Conservation (phyloP, 1,284 basidiomycete species). For the Austroboletus sp. region DNA sequence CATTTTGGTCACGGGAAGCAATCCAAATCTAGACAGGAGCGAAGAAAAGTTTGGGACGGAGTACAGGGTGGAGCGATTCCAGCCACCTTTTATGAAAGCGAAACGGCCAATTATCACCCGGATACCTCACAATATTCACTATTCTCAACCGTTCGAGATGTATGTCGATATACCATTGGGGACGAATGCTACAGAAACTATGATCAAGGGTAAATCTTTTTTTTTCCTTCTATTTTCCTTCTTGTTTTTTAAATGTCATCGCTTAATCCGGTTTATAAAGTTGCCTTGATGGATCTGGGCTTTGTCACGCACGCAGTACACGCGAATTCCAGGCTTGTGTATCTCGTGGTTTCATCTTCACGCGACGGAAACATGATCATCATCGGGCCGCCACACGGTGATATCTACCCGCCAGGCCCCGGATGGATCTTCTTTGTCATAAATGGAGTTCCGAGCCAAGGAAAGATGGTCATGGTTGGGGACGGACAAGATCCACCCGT, state of each 20-base stretch:
- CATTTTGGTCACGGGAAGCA: conserved; percentile 75
- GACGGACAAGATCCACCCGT: conserved; percentile 54
- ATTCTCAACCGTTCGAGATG: conserved; percentile 41
- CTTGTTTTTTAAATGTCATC: not conserved
- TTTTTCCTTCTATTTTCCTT: not conserved
- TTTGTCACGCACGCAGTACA: conserved; percentile 75
- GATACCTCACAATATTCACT: conserved; percentile 41
- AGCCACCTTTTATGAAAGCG: conserved; percentile 61
- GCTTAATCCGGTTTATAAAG: conserved; percentile 32
- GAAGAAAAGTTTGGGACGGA: conserved; percentile 67
- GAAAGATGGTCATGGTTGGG: conserved; percentile 64
- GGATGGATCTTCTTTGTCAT: conserved; percentile 70
- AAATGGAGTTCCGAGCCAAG: conserved; percentile 63
- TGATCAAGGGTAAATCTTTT: conserved; percentile 33
- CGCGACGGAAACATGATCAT: conserved; percentile 40
- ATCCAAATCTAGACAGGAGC: conserved; percentile 74
- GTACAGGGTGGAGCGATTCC: conserved; percentile 72
- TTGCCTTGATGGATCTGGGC: conserved; percentile 74
- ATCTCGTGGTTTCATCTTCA: conserved; percentile 41
- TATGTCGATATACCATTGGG: conserved; percentile 34
- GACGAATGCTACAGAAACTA: conserved; percentile 14
- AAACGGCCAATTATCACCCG: conserved; percentile 47
- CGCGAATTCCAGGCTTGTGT: conserved; percentile 71
- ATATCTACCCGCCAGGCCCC: conserved; percentile 74
- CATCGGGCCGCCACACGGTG: conserved; percentile 54